Conservation (phyloP, 768 basidiomycete genomes). For the Porpolomopsis calyptriformis region DNA sequence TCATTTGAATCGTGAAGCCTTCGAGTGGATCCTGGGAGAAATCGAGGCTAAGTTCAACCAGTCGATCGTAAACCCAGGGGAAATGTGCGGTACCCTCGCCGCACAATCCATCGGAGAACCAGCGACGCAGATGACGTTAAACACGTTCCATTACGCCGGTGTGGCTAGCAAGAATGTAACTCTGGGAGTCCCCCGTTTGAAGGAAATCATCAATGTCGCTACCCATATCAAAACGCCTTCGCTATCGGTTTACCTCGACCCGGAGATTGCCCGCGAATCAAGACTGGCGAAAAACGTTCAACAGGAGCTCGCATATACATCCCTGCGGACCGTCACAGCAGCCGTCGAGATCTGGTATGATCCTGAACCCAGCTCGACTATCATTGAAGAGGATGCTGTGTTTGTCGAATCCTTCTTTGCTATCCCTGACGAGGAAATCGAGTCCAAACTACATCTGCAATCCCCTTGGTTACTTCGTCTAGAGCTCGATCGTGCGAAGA, state of each 20-base stretch:
- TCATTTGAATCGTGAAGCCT: constrained; percentile 86
- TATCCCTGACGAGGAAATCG: constrained; percentile 94
- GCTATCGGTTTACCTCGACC: constrained; percentile 79
- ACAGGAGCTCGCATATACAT: constrained; percentile 89
- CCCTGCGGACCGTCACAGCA: constrained; percentile 85
- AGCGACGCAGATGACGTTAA: constrained; percentile 98
- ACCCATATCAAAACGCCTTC: constrained; percentile 98
- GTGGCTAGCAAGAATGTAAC: constrained; percentile 99
- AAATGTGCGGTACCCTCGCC: constrained; percentile 97
- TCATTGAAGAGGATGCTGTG: constrained; percentile 90
- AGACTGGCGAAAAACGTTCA: constrained; percentile 76
- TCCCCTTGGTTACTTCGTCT: constrained; percentile 97
- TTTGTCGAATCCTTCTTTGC: constrained; percentile 99
- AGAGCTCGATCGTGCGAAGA: constrained; percentile 92
- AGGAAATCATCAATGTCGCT: constrained; percentile 99
- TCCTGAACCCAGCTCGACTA: constrained; percentile 80
- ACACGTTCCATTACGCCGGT: constrained; percentile 99
- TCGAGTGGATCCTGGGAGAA: constrained; percentile 96
- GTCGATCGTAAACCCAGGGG: constrained; percentile 84
- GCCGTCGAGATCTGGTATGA: constrained; percentile 98
- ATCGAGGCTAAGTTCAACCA: constrained; percentile 94
- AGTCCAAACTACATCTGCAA: constrained; percentile 79
- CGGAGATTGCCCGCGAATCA: constrained; percentile 52
- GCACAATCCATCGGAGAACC: constrained; percentile 99
- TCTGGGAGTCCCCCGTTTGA: constrained; percentile 96